Percentiles rank a stretch among this genome's conserved stretches.
phyloP scores from a whole-genome alignment of 2,329 filamentous ascomycete genomes.

The Orbilia javanica region DNA sequence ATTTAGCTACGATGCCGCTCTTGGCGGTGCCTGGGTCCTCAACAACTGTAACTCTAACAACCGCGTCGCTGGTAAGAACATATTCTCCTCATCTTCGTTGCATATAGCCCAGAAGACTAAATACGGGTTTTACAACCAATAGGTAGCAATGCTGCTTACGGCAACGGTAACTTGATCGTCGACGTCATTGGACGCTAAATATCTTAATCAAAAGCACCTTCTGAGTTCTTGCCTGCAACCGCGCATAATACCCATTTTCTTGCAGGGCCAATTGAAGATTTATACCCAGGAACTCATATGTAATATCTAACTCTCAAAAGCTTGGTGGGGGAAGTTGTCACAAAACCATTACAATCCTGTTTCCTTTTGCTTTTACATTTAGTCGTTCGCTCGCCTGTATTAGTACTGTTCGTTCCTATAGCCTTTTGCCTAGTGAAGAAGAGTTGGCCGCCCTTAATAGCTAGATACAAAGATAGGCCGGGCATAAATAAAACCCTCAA shows the following conservation, averaged over 20 bases:
- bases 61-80: slow-evolving; percentile 27
- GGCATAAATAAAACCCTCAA: slow-evolving; percentile 11
- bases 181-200: slow-evolving; percentile 44
- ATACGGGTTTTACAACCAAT: neutral
- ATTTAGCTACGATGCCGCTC: slow-evolving; percentile 30
- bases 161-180: slow-evolving; percentile 47
- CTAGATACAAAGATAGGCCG: slow-evolving; percentile 14
- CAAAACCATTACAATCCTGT: neutral
- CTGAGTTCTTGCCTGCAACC: slow-evolving; percentile 21
- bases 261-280: slow-evolving; percentile 11
- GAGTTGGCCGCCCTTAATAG: slow-evolving; percentile 27
- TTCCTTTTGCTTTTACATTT: neutral
- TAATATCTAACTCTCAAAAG: slow-evolving; percentile 1
- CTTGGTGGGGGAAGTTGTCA: neutral
- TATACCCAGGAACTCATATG: slow-evolving; percentile 6
- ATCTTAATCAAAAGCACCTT: slow-evolving; percentile 2
- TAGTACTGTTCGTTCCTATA: slow-evolving; percentile 9
- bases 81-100: neutral
- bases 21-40: slow-evolving; percentile 44
- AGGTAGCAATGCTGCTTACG: slow-evolving; percentile 43
- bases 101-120: neutral
- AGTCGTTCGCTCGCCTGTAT: slow-evolving; percentile 9
- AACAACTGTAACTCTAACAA: slow-evolving; percentile 32
- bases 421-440: slow-evolving; percentile 24
- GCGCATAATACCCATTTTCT: neutral